These are phyloP conservation scores for Mucor indicus DNA, from an alignment of 371 early-diverging fungal genomes.

Conservation along the genomic window DNA sequence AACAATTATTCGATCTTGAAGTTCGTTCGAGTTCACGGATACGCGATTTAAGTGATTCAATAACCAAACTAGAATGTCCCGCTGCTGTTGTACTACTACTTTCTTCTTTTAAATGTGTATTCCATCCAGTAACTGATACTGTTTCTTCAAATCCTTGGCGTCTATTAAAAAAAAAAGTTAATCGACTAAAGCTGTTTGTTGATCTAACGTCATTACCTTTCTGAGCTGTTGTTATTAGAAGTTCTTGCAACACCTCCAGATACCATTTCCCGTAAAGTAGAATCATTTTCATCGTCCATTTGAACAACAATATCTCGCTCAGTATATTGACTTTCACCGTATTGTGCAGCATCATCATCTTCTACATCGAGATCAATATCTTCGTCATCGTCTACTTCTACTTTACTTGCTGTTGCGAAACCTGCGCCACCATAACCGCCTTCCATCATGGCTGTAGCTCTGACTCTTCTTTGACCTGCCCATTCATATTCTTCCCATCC, in stretches of 20 bases:
- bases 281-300: conserved; percentile 51
- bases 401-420: conserved; percentile 49
- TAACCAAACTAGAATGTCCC: conserved; percentile 59
- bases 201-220: conserved; percentile 5
- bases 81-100: conserved; percentile 10
- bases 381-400: conserved; percentile 58
- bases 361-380: conserved; percentile 80
- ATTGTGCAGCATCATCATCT: conserved; percentile 71
- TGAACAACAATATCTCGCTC: conserved; percentile 59
- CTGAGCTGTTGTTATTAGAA: conserved; percentile 13
- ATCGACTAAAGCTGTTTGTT: background rate
- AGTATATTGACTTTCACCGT: conserved; percentile 71
- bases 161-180: conserved; percentile 12
- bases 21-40: conserved; percentile 65
- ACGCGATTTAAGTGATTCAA: conserved; percentile 75
- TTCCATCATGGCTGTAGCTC: conserved; percentile 81
- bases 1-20: conserved; percentile 60
- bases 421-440: conserved; percentile 70
- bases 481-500: conserved; percentile 79
- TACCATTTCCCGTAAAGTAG: conserved; percentile 46
- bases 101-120: conserved; percentile 10
- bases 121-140: conserved; percentile 31
- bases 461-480: conserved; percentile 81
- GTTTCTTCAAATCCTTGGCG: conserved; percentile 40
- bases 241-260: conserved; percentile 26